Base-by-base conservation (phyloP, 2,329 filamentous ascomycete species). In the Fusarium oxysporum region DNA sequence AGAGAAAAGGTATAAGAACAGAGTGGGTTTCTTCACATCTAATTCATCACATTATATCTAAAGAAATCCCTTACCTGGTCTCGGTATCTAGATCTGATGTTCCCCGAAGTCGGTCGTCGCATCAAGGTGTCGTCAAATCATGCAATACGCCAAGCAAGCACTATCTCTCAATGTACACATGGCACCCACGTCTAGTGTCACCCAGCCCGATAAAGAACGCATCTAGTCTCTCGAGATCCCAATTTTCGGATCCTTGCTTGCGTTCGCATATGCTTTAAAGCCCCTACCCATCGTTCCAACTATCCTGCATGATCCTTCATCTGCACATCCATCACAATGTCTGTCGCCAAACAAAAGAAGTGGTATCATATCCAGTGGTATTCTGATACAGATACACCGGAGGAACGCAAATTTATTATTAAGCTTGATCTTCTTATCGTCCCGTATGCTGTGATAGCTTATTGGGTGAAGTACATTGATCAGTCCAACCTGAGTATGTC, bases 401-500 rank as follows among this genome's bases (percentile, higher is more conserved):
- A 71, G 3, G 71, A 74, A 2, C 63, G 71, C 25, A 73, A 73
- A 47, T 64, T 74, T 12, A 71, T 74, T 21, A 58, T 53, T 78
- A 87, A 86, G 56, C 87, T 85, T 73, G 91, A 91, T 50, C 85
- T 88, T 58, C 86, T 87, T 78, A 87, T 86, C 48, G 76, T 78
- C 10, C 76, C 76, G 4, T 78, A 78, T 40, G 70, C 74, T 5
- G 65, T 78, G 6, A 67, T 78, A 38, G 67, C 76, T 1, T 78
- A 78, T 19, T 78, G 76, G 76, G 71, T 77, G 23, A 78, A 78
- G 44, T 78, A 78, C 28, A 72, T 78, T 23, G 76, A 78, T 17
- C 76, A 78, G 54, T 72, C 76, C 1, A 78, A 78, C 38, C 19
- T 78, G 33, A 78, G 75, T 77, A 57, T 25, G 23, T 23, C 23